Evolutionary conservation across 305 asterid species (phyloP), one percentile per base, ranked within the genome.

Genomic region (Nicotiana rustica): DNA sequence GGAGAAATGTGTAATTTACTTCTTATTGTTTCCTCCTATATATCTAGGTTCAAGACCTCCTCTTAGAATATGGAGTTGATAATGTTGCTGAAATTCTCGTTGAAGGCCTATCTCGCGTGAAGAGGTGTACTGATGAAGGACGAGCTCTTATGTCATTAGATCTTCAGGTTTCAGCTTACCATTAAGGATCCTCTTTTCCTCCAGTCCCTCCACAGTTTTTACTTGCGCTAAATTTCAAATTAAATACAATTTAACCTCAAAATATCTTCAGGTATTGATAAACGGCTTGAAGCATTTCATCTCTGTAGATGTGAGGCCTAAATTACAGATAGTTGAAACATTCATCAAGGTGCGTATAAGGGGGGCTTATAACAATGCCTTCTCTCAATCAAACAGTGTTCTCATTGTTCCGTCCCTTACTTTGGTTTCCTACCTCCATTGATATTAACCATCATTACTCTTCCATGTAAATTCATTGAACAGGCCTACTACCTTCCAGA

Each of bases 401-500:
- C 7, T 14, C 82, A 60, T 60, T 29, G 41, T 79, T 65, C n/a
- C 33, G 15, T 21, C 13, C 60, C n/a, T 67, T 18, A 3, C 49
- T 29, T 80, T 17, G 44, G 14, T 7, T 56, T 57, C 78, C 41
- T 41, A 47, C 29, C 62, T 44, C 14, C 65, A 10, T 62, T 21
- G 2, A 15, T 8, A n/a, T 65, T 38, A 66, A 80, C 31, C 35
- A 75, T 75, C 38, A 52, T 75, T 25, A 49, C 66, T 80, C 67
- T 21, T 79, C 61, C 21, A 1, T 18, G 38, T 59, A 49, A 65
- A 65, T 71, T 67, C 49, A 36, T 83, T 36, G 60, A 33, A 82
- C 96, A 95, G 99, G 99, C 98, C 33, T 96, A 90, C 90, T 96
- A 95, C 87, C 98, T 96, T 86, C 99, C 98, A 79, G 99, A 96